Base-by-base conservation (phyloP, 176 grass and related monocot species). In the Oryza coarctata region DNA sequence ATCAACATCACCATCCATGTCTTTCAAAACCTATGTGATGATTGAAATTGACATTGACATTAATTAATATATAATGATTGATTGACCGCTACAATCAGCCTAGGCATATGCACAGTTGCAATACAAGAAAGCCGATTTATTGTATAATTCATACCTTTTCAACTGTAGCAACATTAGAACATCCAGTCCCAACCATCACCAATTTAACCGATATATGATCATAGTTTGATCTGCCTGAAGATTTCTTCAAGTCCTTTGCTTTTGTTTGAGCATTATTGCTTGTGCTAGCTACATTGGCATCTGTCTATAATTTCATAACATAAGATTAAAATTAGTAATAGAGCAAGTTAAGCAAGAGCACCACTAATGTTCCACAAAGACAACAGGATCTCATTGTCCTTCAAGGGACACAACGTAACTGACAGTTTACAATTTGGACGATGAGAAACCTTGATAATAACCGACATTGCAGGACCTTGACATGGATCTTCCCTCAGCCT, bases 401-500 rank as follows among this genome's bases (percentile, higher is more conserved):
- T 71, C 9, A 23, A 79, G 28, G 28, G 57, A 69, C 31, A 57
- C 13, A 86, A 71, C 2, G 80, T 33, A 86, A 79, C 28, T 62
- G 57, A 60, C 52, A 58, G 22, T 43, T 87, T 14, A 70, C 3
- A 81, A 76, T 61, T 72, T 61, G 55, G 26, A 72, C 9, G 57
- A 58, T n/a, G 2, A 44, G 78, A 71, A 65, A 98, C 95, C 95
- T 94, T 91, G 75, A 98, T 90, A 76, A 68, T 61, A 62, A 98
- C 86, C 75, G 82, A 86, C 86, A 86, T 86, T 80, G 95, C 95
- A 92, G 95, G 88, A 76, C 95, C 95, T 81, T 91, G 62, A 82
- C 92, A 94, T 91, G 86, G 78, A 93, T 98, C 95, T 75, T 98
- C 95, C 83, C 78, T 87, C 58, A 89, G 73, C 60, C 95, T 89